Evolutionary conservation across 306 rosid species (phyloP).

Genomic region (Lablab purpureus): DNA sequence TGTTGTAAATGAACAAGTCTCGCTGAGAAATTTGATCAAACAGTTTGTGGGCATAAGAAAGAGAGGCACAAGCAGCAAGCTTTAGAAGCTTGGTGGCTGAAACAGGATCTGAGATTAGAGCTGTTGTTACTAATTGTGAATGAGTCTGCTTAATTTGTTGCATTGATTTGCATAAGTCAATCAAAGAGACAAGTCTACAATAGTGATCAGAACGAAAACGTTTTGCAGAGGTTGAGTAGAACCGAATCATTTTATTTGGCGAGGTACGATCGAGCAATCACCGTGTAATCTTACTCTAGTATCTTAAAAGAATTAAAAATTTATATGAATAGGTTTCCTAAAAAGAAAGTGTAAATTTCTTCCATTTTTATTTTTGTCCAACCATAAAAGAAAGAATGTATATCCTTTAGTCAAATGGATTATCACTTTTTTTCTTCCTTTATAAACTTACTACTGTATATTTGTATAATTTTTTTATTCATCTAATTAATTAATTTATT

Average conservation of each 20-base stretch:
- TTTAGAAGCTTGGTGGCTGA: slow-evolving; percentile 57
- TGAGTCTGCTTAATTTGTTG: slow-evolving; percentile 63
- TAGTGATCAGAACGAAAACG: slow-evolving; percentile 37
- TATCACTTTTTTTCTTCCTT: too few relatives aligned
- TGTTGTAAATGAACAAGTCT: slow-evolving; percentile 64
- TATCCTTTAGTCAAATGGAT: neutral
- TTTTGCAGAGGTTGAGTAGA: slow-evolving; percentile 44
- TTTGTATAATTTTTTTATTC: too few relatives aligned
- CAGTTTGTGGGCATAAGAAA: slow-evolving; percentile 62
- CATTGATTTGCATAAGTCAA: slow-evolving; percentile 62
- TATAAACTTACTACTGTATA: too few relatives aligned
- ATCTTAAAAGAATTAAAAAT: too few relatives aligned
- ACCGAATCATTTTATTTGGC: slow-evolving; percentile 48
- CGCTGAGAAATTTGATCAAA: slow-evolving; percentile 65
- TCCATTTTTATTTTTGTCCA: too few relatives aligned
- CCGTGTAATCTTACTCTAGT: too few relatives aligned
- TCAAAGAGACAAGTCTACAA: slow-evolving; percentile 38
- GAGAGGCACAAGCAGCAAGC: slow-evolving; percentile 43
- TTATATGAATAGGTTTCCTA: too few relatives aligned
- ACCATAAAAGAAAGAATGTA: too few relatives aligned
- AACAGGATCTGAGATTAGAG: slow-evolving; percentile 51
- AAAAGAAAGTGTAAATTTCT: too few relatives aligned
- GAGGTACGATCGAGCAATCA: too few relatives aligned
- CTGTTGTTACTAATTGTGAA: slow-evolving; percentile 58
- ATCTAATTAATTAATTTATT: neutral